A percentile compares a stretch with the other conserved stretches of the same genome.
phyloP scores from a whole-genome alignment of 2,329 filamentous ascomycete species.

The Pyrenophora tritici-repentis region DNA sequence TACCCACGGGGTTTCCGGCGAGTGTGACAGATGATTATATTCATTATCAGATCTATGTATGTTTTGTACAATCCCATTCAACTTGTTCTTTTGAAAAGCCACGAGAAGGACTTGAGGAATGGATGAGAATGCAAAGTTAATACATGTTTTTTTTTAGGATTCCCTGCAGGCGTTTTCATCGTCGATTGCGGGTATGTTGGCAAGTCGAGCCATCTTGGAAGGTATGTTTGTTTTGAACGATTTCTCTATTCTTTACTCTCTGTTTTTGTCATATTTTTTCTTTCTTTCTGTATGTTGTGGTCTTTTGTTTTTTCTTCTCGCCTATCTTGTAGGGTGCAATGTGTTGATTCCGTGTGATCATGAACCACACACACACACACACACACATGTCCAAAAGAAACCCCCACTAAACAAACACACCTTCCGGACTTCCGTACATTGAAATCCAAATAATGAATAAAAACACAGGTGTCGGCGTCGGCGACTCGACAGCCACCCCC shows the following conservation, averaged over 20 bases:
- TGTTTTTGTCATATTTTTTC: neutral
- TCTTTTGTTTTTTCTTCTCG: neutral
- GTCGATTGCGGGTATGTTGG: constrained; percentile 77
- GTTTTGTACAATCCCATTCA: neutral
- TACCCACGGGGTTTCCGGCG: constrained; percentile 85
- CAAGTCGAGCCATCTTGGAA: constrained; percentile 81
- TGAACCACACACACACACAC: constrained; percentile 5
- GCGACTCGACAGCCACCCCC: constrained; percentile 76
- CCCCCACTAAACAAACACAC: neutral
- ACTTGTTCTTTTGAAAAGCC: neutral
- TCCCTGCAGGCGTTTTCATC: constrained; percentile 84
- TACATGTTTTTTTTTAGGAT: constrained; percentile 55
- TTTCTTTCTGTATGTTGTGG: neutral
- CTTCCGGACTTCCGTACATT: neutral
- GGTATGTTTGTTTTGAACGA: constrained; percentile 47
- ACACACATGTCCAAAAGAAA: neutral
- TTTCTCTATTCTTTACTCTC: neutral
- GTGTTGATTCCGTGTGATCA: no score
- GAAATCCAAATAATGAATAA: neutral
- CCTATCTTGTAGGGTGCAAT: no score
- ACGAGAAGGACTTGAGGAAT: neutral
- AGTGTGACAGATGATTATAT: constrained; percentile 86
- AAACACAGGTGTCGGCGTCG: constrained; percentile 74
- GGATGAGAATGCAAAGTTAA: constrained; percentile 26
- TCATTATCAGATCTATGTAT: constrained; percentile 72